These are phyloP conservation scores for Entelexis paramagnoliae DNA, from an alignment of 1,139 yeast species.

Conservation along the genomic window DNA sequence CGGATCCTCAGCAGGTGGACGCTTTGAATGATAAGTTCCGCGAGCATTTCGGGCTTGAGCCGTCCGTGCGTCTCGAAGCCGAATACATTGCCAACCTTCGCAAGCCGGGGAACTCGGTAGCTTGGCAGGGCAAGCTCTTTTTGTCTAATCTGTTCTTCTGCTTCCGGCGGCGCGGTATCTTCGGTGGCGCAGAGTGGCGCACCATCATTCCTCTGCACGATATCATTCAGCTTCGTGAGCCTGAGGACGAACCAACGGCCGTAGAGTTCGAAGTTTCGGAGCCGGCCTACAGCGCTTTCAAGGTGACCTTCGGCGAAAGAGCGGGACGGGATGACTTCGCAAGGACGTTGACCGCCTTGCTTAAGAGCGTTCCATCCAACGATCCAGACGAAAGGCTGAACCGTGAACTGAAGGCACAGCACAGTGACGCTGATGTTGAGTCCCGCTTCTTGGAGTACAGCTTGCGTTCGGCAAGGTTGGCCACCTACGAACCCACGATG, in stretches of 20 bases:
- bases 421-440: constrained; percentile 10
- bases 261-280: constrained; percentile 19
- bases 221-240: constrained; percentile 39
- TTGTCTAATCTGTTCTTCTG: constrained; percentile 58
- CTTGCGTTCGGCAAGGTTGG: constrained; percentile 28
- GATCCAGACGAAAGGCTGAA: constrained; percentile 6
- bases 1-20: constrained; percentile 8
- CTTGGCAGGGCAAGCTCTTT: constrained; percentile 74
- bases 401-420: not conserved
- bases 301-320: constrained; percentile 8
- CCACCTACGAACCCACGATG: constrained; percentile 29
- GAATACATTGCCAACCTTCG: constrained; percentile 28
- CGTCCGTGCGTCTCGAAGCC: constrained; percentile 46
- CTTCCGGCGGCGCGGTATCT: constrained; percentile 70
- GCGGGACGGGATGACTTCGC: constrained; percentile 5
- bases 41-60: constrained; percentile 53
- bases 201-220: constrained; percentile 77
- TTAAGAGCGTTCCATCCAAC: not conserved
- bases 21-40: constrained; percentile 44
- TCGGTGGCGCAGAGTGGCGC: constrained; percentile 47
- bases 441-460: constrained; percentile 15
- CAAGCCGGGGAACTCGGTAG: constrained; percentile 42
- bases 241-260: not conserved
- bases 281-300: constrained; percentile 14
- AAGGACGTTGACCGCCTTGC: not conserved